Evolutionary conservation across 257 asterid species (phyloP), one percentile per base, ranked within the genome.

Genomic region (Hygrophila difformis): DNA sequence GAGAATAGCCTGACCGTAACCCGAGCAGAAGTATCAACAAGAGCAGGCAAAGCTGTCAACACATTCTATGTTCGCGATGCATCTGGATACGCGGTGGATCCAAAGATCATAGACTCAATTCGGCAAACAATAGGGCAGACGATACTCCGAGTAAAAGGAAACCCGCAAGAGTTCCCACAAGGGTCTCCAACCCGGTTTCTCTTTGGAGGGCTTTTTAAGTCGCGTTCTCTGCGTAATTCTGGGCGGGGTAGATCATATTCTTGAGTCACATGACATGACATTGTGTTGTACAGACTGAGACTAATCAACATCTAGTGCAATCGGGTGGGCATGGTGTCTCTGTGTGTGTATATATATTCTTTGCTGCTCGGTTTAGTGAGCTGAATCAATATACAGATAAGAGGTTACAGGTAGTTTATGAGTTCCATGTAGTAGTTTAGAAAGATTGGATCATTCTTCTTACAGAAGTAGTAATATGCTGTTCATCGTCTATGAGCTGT

Each of bases 1-100:
- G 99, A 91, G 71, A 86, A 83, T 21, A 83, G 99, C 73, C 74
- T 91, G 12, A 78, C 81, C 0, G 97, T 91, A 39, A 77, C 82
- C 1, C 70, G 99, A 60, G 99, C 99, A 11, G 97, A 91, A 37
- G 99, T 91, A 44, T 7, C 93, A 12, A 91, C 99, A 1, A 63
- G 87, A 63, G 79, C 70, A n/a, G 95, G 95, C 35, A 91, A 86
- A 70, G 99, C 99, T 1, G 46, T 83, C 0, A 91, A 91, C 49
- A 80, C 83, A 8, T 91, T 91, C 76, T 86, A 91, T 7, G 99
- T 91, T 13, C 65, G 94, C 1, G 92, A 78, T 38, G 60, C 99
- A 3, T 91, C 97, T 0, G 99, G 99, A 2, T 78, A 83, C 45
- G 87, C 94, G 0, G 89, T 86, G 0, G 99, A 91, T 47, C 75